Conservation (phyloP, 75 land plant genomes). For the Selaginella tamariscina region DNA sequence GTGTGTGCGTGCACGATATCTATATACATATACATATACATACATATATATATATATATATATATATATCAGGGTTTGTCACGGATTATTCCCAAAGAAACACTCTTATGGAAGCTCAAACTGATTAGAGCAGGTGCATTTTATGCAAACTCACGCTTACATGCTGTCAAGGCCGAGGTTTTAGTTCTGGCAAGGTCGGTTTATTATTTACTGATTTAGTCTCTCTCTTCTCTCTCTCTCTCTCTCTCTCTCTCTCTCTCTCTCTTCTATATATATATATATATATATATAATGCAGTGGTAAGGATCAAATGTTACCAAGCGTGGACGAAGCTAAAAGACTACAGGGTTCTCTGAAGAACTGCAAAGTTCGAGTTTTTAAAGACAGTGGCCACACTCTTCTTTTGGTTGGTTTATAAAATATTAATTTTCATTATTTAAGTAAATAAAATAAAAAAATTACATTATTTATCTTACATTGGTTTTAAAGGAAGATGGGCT, state of each 20-base stretch:
- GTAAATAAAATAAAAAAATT: not conserved
- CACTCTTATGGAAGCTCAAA: slow-evolving; percentile 74
- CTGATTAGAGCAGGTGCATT: slow-evolving; percentile 51
- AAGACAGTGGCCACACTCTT: slow-evolving; percentile 76
- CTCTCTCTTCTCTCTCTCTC: not conserved
- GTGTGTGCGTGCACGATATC: no score
- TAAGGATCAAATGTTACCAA: slow-evolving; percentile 79
- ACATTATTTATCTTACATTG: not conserved
- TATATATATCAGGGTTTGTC: not conserved
- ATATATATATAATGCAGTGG: slow-evolving; percentile 38
- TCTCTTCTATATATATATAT: no score
- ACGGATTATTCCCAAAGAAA: slow-evolving; percentile 48
- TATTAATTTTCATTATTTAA: not conserved
- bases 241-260: slow-evolving; percentile 12
- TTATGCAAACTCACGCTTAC: slow-evolving; percentile 86
- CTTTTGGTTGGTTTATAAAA: slow-evolving; percentile 44
- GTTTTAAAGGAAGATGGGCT: slow-evolving; percentile 56
- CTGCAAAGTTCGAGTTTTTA: slow-evolving; percentile 67
- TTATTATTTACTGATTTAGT: not conserved
- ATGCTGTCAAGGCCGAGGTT: slow-evolving; percentile 82
- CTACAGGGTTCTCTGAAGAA: slow-evolving; percentile 33
- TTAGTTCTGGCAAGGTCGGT: slow-evolving; percentile 72
- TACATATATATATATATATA: not conserved
- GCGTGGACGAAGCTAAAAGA: slow-evolving; percentile 61
- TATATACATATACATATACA: not conserved